Evolutionary conservation across 345 rosid genomes (phyloP).

Genomic region (Noccaea caerulescens): DNA sequence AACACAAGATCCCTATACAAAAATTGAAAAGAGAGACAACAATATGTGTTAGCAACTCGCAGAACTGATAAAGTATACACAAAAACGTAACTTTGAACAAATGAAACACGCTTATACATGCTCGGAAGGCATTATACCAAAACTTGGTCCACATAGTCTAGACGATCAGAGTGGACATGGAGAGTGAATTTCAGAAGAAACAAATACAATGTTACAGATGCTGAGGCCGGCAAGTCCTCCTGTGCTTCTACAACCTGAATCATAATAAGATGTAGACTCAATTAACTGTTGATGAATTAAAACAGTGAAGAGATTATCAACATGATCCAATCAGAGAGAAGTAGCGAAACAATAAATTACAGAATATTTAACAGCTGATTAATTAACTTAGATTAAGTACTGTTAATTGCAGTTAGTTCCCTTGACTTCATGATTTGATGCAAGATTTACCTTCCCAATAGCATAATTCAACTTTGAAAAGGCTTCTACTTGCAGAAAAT

Average conservation of each 20-base stretch:
- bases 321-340: slow-evolving; percentile 11
- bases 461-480: slow-evolving; percentile 91
- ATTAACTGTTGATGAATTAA: slow-evolving; percentile 17
- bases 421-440: slow-evolving; percentile 15
- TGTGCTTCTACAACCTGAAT: slow-evolving; percentile 94
- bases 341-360: not conserved
- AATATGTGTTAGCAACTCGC: slow-evolving; percentile 17
- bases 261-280: slow-evolving; percentile 37
- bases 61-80: slow-evolving; percentile 17
- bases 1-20: slow-evolving; percentile 82
- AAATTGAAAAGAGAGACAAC: slow-evolving; percentile 20
- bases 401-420: slow-evolving; percentile 2
- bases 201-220: slow-evolving; percentile 84
- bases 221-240: slow-evolving; percentile 78
- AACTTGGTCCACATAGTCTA: slow-evolving; percentile 96
- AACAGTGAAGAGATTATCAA: slow-evolving; percentile 14
- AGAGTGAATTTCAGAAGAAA: slow-evolving; percentile 96
- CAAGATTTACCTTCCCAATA: slow-evolving; percentile 80
- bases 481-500: slow-evolving; percentile 97
- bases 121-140: slow-evolving; percentile 60
- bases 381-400: slow-evolving; percentile 12
- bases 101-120: slow-evolving; percentile 23
- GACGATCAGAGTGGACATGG: slow-evolving; percentile 95
- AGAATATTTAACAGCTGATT: slow-evolving; percentile 7
- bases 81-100: slow-evolving; percentile 16